Conservation (phyloP, 1,284 basidiomycete species). For the Hemileccinum hortonii region DNA sequence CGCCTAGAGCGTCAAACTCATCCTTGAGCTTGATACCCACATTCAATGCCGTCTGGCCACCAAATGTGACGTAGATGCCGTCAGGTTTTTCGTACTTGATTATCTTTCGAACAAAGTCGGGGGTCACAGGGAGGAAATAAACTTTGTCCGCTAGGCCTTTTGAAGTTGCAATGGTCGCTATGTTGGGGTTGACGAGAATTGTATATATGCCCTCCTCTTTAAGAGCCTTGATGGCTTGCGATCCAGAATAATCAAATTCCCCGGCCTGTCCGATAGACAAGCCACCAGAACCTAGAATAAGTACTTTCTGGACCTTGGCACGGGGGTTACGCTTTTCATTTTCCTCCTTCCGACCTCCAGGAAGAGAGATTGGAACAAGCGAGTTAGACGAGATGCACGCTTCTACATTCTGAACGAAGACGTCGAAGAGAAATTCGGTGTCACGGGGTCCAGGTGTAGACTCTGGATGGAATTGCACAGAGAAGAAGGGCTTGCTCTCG, state of each 20-base stretch:
- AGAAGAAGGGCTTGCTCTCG: constrained; percentile 91
- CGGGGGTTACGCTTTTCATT: constrained; percentile 79
- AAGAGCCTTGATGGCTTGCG: constrained; percentile 98
- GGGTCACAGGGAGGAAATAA: constrained; percentile 97
- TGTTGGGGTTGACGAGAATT: constrained; percentile 98
- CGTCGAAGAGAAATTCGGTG: constrained; percentile 98
- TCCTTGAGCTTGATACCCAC: constrained; percentile 98
- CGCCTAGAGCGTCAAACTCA: constrained; percentile 86
- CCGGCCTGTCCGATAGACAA: constrained; percentile 98
- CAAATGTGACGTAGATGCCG: constrained; percentile 98
- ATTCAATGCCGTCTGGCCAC: constrained; percentile 96
- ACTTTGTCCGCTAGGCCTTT: constrained; percentile 98
- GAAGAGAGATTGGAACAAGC: constrained; percentile 78
- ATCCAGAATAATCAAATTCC: constrained; percentile 99
- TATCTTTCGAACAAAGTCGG: constrained; percentile 97
- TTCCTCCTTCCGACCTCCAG: constrained; percentile 83
- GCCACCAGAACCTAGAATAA: constrained; percentile 97
- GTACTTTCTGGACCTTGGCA: constrained; percentile 85
- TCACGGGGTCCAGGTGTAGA: constrained; percentile 98
- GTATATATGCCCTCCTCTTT: constrained; percentile 99
- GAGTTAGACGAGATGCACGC: constrained; percentile 73
- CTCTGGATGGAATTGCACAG: constrained; percentile 99
- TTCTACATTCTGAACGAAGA: constrained; percentile 88
- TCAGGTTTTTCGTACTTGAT: constrained; percentile 99
- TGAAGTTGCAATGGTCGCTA: constrained; percentile 99